Base-by-base conservation (phyloP, 345 rosid genomes). In the Citrus trifoliata region DNA sequence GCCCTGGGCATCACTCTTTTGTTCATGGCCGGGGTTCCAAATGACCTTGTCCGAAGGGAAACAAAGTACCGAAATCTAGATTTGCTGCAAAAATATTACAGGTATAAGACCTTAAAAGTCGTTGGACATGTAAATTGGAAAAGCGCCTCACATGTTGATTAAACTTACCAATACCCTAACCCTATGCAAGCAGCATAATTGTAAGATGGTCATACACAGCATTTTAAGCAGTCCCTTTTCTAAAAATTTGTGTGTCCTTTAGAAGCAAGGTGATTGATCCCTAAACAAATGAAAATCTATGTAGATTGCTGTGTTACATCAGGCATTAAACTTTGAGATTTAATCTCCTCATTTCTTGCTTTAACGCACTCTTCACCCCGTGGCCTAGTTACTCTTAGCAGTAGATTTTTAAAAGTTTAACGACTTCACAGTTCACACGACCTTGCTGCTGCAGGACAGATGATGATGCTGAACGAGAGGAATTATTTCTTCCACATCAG, bases 1-100 rank as follows among this genome's bases (percentile, higher is more conserved):
- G 89, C 90, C 46, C 78, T 88, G 60, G 91, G 91, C 75, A 84
- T 90, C 78, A 88, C 91, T 25, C 87, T 90, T 61, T 28, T 90
- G 76, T 88, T 88, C 86, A 87, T 90, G 90, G 93, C 90, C 7
- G 91, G 93, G 79, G 83, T 86, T 73, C 87, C 93, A 71, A 88
- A 83, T 80, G 82, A 87, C 61, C 4, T 82, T 37, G 85, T 90
- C 70, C 91, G 79, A 71, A 80, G 80, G 71, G 93, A 90, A 84
- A 90, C 93, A 59, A 89, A 86, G 73, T 81, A 86, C 62, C 67
- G 78, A 66, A 89, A 78, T 80, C 55, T 89, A 35, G 89, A 84
- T 63, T 84, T 89, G 83, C 83, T 90, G 70, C 88, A 83, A 65
- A 90, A 90, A 56, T 90, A 90, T 76, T 88, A 82, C 85, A 86